A percentile compares a stretch with the other conserved stretches of the same genome.
These are phyloP conservation scores for Pogostemon cablin DNA, from an alignment of 257 asterid genomes.

Conservation along the genomic window DNA sequence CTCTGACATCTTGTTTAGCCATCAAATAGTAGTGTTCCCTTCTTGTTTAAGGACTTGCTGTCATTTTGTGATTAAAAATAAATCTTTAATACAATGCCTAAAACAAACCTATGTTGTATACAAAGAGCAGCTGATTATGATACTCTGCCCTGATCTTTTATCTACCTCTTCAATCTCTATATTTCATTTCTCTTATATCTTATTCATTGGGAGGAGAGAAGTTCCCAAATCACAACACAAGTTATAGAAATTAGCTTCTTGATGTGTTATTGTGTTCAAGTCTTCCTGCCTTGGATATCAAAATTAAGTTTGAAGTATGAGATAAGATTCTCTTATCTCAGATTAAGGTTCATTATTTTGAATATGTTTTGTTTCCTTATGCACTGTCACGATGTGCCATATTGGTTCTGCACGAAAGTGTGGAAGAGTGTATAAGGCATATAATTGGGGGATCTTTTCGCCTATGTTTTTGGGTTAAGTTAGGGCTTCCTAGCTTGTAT, in stretches of 20 bases:
- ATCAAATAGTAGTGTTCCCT: background rate
- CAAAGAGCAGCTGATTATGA: background rate
- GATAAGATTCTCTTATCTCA: background rate
- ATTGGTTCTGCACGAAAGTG: too few species aligned
- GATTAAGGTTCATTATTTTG: too few species aligned
- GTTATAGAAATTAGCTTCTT: background rate
- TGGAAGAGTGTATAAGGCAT: too few species aligned
- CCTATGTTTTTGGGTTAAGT: too few species aligned
- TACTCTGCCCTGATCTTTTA: slow-evolving; percentile 1
- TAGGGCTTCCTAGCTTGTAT: too few species aligned
- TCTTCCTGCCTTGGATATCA: background rate
- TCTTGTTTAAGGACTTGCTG: slow-evolving; percentile 1
- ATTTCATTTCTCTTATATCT: background rate
- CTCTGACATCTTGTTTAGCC: background rate
- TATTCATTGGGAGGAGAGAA: background rate
- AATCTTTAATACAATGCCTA: background rate
- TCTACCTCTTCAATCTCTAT: background rate
- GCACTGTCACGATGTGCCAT: too few species aligned
- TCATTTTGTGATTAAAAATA: background rate
- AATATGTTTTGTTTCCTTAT: too few species aligned
- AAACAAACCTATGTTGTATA: background rate
- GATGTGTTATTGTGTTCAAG: background rate
- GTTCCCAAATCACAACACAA: background rate
- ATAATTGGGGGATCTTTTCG: too few species aligned
- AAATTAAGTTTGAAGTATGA: background rate